Conservation (phyloP, 176 grass and related monocot genomes). For the Bonia amplexicaulis region DNA sequence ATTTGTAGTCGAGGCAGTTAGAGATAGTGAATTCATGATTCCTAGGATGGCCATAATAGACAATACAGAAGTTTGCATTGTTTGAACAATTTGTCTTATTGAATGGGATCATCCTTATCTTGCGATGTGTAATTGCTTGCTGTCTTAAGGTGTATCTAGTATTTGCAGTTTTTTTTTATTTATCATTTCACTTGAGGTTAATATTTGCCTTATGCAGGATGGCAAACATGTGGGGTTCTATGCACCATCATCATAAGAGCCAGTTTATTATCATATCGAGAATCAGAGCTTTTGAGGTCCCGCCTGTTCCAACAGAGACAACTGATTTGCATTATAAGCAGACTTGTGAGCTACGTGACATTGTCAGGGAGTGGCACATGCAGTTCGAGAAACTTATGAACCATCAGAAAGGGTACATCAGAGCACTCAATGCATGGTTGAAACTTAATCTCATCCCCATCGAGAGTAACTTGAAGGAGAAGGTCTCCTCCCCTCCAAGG, state of each 20-base stretch:
- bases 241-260: slow-evolving; percentile 56
- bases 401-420: slow-evolving; percentile 77
- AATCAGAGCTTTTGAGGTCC: slow-evolving; percentile 49
- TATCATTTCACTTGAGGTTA: not conserved
- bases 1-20: not conserved
- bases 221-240: slow-evolving; percentile 74
- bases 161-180: not conserved
- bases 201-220: slow-evolving; percentile 51
- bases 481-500: slow-evolving; percentile 74
- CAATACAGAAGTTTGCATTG: slow-evolving; percentile 12
- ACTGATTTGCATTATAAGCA: slow-evolving; percentile 53
- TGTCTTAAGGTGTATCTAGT: not conserved
- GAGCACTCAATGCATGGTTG: slow-evolving; percentile 78
- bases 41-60: not conserved
- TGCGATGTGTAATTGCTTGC: not conserved
- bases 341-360: slow-evolving; percentile 55
- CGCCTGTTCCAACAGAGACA: slow-evolving; percentile 55
- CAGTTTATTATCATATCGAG: slow-evolving; percentile 37
- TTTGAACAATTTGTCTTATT: not conserved
- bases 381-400: slow-evolving; percentile 73
- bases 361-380: slow-evolving; percentile 61
- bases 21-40: slow-evolving; percentile 18
- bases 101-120: not conserved
- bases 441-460: slow-evolving; percentile 85
- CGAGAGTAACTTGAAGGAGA: slow-evolving; percentile 83